Evolutionary conservation across 306 rosid species (phyloP), one percentile per base, ranked within the genome.

Genomic region (Citrullus colocynthis): DNA sequence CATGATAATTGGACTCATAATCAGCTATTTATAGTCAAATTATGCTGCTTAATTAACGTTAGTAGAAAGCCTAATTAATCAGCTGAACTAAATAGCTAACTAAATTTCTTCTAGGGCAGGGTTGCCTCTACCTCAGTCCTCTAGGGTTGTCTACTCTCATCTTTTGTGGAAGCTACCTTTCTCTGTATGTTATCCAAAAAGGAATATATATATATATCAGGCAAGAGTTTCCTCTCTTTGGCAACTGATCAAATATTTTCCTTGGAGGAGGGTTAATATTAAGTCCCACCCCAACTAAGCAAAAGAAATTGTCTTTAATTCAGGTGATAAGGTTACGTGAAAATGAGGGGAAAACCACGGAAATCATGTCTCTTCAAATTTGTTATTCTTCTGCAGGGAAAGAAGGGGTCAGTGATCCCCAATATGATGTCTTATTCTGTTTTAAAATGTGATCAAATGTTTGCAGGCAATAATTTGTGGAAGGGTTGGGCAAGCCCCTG

Each of bases 401-500:
- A 44, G 16, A 20, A 13, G 57, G n/a, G 37, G 18, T 36, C 63
- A 54, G 63, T 16, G 0, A 16, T 74, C 48, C 63, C 30, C 44
- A 76, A 39, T 57, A 54, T 41, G 20, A 12, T 57, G 20, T 57
- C 21, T n/a, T 76, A 5, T 37, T 21, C 39, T 76, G 41, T 24
- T 7, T 76, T 18, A 13, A 12, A 37, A 20, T 37, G 28, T 41
- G 13, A 45, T 28, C 2, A 44, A 34, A 58, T 76, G 36, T 73
- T 77, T 81, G 21, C 88, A 95, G 99, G 99, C 96, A 78, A 92
- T 92, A 79, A 85, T 95, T 78, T 95, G 99, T 81, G 99, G 97
- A 85, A 92, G 85, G 87, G 91, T 95, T 80, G 99, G 99, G 62
- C 99, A 92, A 85, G 77, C 87, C 64, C 97, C 99, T 44, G 91